Base-by-base conservation (phyloP, 495 filamentous ascomycete genomes). In the Penicillium alfredii region DNA sequence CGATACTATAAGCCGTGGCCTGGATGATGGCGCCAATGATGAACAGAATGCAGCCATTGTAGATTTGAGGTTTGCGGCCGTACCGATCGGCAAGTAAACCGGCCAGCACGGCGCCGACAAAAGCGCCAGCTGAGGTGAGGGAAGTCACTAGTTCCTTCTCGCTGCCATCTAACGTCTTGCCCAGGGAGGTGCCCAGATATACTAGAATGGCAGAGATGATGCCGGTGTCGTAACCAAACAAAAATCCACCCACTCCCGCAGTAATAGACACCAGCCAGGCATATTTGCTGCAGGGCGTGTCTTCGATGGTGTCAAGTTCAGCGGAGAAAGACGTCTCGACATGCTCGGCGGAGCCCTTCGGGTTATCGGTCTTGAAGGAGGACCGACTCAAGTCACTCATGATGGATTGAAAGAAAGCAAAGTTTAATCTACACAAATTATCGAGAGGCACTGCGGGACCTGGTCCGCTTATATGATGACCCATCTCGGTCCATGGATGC, bases 121-220 rank as follows among this genome's bases (percentile, higher is more conserved):
- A 61, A 11, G 69, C 73, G 25, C 68, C 72, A 6, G 58, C 69
- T 16, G 64, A 70, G 4, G 58, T 65, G 33, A 73, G 56, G 9
- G 67, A 63, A 9, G 69, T 72, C 26, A 72, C 59, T n/a, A 69
- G 40, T 45, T 73, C 68, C 37, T 72, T 61, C 34, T 73, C 60
- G 18, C 42, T 50, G 10, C 60, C 44, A 30, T 22, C 49, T 4
- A 65, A 37, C 1, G 40, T 35, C 8, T 55, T 42, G 12, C 60
- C 56, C 9, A 70, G 56, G 31, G 52, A 52, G 15, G 35, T 47
- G 6, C 56, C 57, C 20, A 71, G 38, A 33, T 63, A 62, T 23
- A 72, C 63, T 5, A 72, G 55, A n/a, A 72, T 58, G 2, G 63
- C 68, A 10, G 63, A 66, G 38, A 73, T 73, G 49, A 71, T 62